Evolutionary conservation across 2,329 filamentous ascomycete species (phyloP).

Genomic region (Fusarium armeniacum): DNA sequence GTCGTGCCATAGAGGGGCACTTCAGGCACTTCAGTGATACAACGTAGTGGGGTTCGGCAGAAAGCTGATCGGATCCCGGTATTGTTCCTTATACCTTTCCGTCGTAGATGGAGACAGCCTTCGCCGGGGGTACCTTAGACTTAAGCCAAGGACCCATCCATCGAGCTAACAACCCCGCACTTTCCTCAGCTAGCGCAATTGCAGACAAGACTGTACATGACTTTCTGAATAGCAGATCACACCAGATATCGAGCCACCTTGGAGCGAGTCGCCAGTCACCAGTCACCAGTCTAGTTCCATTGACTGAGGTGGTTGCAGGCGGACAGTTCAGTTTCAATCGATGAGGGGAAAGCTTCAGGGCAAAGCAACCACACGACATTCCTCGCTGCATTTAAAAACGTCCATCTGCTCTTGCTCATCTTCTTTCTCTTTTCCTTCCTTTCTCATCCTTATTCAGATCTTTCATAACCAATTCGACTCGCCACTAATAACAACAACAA

Average conservation of each 20-base stretch:
- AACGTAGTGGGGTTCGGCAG: slow-evolving; percentile 32
- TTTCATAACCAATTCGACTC: slow-evolving; percentile 41
- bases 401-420: slow-evolving; percentile 44
- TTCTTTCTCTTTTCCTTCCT: slow-evolving; percentile 43
- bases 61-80: slow-evolving; percentile 33
- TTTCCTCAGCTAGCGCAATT: slow-evolving; percentile 34
- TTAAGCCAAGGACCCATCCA: slow-evolving; percentile 26
- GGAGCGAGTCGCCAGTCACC: slow-evolving; percentile 23
- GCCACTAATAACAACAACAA: slow-evolving; percentile 22
- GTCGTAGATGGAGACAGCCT: not conserved
- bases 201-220: slow-evolving; percentile 31
- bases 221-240: slow-evolving; percentile 39
- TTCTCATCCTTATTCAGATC: slow-evolving; percentile 45
- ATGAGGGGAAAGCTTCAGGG: slow-evolving; percentile 41
- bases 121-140: slow-evolving; percentile 21
- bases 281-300: slow-evolving; percentile 14
- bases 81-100: slow-evolving; percentile 28
- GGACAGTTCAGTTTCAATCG: slow-evolving; percentile 30
- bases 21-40: slow-evolving; percentile 23
- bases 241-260: slow-evolving; percentile 40
- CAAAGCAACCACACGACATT: slow-evolving; percentile 36
- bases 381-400: slow-evolving; percentile 46
- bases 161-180: slow-evolving; percentile 39
- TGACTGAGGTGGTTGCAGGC: slow-evolving; percentile 35
- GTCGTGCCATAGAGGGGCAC: slow-evolving; percentile 25